These are phyloP conservation scores for Carallia pectinifolia DNA, from an alignment of 345 rosid genomes.

Conservation along the genomic window DNA sequence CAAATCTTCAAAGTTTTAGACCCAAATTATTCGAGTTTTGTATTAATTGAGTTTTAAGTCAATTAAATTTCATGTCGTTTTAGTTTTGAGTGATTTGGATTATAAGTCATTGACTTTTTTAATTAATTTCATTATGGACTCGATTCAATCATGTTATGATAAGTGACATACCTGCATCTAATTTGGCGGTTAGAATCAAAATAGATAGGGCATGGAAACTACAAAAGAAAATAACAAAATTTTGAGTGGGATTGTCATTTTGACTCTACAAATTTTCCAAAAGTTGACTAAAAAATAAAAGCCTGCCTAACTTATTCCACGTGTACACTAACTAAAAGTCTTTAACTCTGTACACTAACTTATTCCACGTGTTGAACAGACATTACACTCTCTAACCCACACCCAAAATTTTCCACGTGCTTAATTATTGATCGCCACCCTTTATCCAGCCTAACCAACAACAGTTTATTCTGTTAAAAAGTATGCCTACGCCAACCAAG, in stretches of 20 bases:
- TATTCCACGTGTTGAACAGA: conserved; percentile 37
- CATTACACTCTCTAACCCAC: background rate
- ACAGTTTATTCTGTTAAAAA: conserved; percentile 16
- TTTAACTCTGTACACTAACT: conserved; percentile 20
- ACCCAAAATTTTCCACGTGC: background rate
- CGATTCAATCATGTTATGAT: too few species aligned
- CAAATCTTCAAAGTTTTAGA: too few species aligned
- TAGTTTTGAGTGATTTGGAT: too few species aligned
- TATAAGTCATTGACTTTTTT: too few species aligned
- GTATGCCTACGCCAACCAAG: conserved; percentile 8
- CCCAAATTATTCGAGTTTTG: too few species aligned
- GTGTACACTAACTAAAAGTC: background rate
- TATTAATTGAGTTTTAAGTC: too few species aligned
- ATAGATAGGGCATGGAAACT: background rate
- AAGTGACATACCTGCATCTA: too few species aligned
- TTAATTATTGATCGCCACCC: conserved; percentile 17
- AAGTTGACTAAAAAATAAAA: background rate
- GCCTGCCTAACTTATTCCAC: conserved; percentile 31
- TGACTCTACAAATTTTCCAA: conserved; percentile 29
- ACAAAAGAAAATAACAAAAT: conserved; percentile 1
- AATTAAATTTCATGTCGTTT: too few species aligned
- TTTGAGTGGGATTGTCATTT: conserved; percentile 16
- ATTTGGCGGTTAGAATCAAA: too few species aligned
- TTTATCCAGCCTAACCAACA: background rate
- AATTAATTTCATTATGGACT: too few species aligned